These are phyloP conservation scores for Leishmania guyanensis DNA, from an alignment of 208 protist genomes.

Conservation along the genomic window DNA sequence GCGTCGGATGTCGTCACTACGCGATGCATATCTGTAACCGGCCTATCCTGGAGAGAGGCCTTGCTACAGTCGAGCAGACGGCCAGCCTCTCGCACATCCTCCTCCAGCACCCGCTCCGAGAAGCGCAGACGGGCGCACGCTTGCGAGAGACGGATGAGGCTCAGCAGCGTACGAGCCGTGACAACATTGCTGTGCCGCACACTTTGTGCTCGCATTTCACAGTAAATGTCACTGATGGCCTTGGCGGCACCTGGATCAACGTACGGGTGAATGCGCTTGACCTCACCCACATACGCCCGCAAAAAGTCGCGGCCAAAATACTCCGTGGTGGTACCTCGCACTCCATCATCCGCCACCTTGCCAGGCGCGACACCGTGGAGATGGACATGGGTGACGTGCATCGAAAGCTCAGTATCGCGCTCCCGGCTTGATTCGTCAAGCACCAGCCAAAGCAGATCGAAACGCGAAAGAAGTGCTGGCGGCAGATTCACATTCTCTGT, in stretches of 20 bases:
- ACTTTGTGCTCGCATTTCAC: conserved; percentile 88
- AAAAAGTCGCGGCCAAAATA: conserved; percentile 88
- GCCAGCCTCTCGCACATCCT: conserved; percentile 92
- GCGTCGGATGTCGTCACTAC: conserved; percentile 77
- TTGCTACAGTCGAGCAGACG: conserved; percentile 89
- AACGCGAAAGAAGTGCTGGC: conserved; percentile 97
- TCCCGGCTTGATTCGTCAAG: conserved; percentile 90
- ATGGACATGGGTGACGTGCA: conserved; percentile 93
- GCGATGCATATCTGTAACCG: conserved; percentile 44
- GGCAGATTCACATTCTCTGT: conserved; percentile 99
- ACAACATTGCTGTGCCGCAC: conserved; percentile 80
- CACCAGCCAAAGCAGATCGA: conserved; percentile 95
- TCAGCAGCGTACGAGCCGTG: conserved; percentile 84
- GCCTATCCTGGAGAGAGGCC: conserved; percentile 72
- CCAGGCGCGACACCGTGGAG: conserved; percentile 76
- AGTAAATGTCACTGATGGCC: conserved; percentile 88
- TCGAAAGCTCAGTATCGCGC: conserved; percentile 93
- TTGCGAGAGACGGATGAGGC: conserved; percentile 96
- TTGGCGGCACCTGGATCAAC: conserved; percentile 74
- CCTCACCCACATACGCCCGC: conserved; percentile 86
- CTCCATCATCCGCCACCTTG: conserved; percentile 47
- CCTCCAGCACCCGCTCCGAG: conserved; percentile 70
- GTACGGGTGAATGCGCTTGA: conserved; percentile 81
- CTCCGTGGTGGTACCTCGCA: conserved; percentile 51
- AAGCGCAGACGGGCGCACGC: conserved; percentile 91